A percentile compares a stretch with the other conserved stretches of the same genome.
Evolutionary conservation across 805 yeast species (phyloP).

Genomic region (Lipomyces yamadae): DNA sequence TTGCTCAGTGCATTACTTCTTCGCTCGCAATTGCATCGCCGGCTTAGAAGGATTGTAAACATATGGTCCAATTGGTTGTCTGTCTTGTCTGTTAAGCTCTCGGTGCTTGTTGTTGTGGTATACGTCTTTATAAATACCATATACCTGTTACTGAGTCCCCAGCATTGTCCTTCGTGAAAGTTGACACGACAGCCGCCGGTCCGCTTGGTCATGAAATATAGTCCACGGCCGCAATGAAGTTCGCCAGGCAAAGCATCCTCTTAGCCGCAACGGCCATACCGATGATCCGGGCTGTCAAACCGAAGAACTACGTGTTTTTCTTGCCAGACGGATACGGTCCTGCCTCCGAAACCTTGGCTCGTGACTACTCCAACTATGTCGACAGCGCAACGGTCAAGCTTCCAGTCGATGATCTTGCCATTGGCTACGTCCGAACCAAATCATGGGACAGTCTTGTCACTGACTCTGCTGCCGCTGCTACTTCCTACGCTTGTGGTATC

Average conservation of each 20-base stretch:
- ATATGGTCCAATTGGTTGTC: neutral
- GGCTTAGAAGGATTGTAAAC: too few relatives aligned
- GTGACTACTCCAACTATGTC: slow-evolving; percentile 32
- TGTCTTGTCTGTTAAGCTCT: neutral
- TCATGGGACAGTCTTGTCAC: slow-evolving; percentile 79
- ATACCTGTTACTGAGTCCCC: neutral
- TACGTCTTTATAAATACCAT: neutral
- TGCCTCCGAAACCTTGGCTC: slow-evolving; percentile 38
- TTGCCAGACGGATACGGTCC: slow-evolving; percentile 39
- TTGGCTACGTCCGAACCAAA: slow-evolving; percentile 86
- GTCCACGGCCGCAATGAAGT: neutral
- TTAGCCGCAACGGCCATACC: neutral
- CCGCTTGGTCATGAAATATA: neutral
- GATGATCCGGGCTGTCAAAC: slow-evolving; percentile 10
- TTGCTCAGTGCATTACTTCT: too few relatives aligned
- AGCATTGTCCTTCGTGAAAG: neutral
- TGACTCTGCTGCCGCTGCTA: slow-evolving; percentile 97
- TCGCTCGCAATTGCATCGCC: too few relatives aligned
- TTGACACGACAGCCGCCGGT: too few relatives aligned
- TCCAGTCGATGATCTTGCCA: slow-evolving; percentile 60
- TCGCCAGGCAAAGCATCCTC: neutral
- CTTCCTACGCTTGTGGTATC: slow-evolving; percentile 84
- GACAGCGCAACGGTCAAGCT: slow-evolving; percentile 43
- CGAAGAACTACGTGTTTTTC: slow-evolving; percentile 33
- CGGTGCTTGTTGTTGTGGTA: too few relatives aligned